Evolutionary conservation across 2,329 filamentous ascomycete species (phyloP).

Genomic region (Phaeosphaeria sp.): DNA sequence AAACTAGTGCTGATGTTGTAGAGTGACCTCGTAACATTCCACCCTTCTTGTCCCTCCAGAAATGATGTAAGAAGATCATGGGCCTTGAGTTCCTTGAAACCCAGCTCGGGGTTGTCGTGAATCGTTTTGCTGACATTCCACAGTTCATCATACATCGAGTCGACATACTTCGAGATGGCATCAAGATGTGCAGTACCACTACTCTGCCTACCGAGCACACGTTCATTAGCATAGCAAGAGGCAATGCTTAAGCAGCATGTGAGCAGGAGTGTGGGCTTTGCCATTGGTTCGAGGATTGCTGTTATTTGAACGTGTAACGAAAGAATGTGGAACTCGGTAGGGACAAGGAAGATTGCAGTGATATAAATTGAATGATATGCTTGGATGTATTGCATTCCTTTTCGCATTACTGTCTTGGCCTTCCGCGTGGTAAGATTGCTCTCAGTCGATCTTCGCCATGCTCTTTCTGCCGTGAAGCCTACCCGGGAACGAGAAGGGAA

Average conservation of each 20-base stretch:
- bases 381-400: not conserved
- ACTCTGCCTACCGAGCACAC: slow-evolving; percentile 8
- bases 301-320: not conserved
- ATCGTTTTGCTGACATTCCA: slow-evolving; percentile 59
- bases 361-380: not conserved
- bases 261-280: not conserved
- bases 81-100: slow-evolving; percentile 57
- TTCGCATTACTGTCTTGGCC: not conserved
- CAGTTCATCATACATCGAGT: slow-evolving; percentile 33
- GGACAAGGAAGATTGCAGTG: not conserved
- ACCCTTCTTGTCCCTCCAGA: slow-evolving; percentile 46
- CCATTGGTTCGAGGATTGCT: not conserved
- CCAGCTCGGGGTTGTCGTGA: slow-evolving; percentile 60
- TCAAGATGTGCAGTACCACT: slow-evolving; percentile 13
- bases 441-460: not conserved
- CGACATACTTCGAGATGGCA: slow-evolving; percentile 20
- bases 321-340: not conserved
- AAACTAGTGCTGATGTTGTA: slow-evolving; percentile 47
- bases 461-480: not conserved
- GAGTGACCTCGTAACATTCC: slow-evolving; percentile 40
- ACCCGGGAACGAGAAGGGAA: not conserved
- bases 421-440: not conserved
- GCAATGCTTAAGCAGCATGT: not conserved
- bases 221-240: not conserved
- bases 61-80: slow-evolving; percentile 60